Evolutionary conservation across 371 early-diverging fungal genomes (phyloP).

Genomic region (Entomophthora muscae): DNA sequence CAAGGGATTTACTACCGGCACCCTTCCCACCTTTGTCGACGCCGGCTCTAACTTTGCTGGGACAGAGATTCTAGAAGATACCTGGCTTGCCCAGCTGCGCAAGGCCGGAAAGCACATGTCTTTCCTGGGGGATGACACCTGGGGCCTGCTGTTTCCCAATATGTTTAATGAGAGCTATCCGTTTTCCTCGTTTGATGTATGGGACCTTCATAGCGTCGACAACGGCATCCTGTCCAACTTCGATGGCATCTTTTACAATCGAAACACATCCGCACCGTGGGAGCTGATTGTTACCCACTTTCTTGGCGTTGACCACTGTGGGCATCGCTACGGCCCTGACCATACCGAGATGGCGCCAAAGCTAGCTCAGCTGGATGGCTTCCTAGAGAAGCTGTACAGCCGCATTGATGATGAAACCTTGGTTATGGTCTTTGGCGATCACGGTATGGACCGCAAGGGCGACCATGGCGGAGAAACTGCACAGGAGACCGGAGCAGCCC

Average conservation of each 20-base stretch:
- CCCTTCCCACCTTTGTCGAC: slow-evolving; percentile 85
- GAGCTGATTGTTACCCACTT: slow-evolving; percentile 76
- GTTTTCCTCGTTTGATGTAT: slow-evolving; percentile 77
- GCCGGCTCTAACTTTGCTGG: slow-evolving; percentile 86
- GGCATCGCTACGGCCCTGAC: slow-evolving; percentile 80
- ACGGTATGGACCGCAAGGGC: slow-evolving; percentile 96
- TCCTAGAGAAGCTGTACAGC: slow-evolving; percentile 43
- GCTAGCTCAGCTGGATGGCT: slow-evolving; percentile 61
- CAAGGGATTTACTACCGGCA: slow-evolving; percentile 79
- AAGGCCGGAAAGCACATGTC: slow-evolving; percentile 19
- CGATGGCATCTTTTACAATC: not conserved
- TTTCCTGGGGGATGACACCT: slow-evolving; percentile 87
- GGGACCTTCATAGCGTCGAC: slow-evolving; percentile 89
- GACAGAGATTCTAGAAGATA: slow-evolving; percentile 67
- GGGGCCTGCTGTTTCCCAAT: slow-evolving; percentile 63
- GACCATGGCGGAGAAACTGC: slow-evolving; percentile 95
- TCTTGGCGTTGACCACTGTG: slow-evolving; percentile 93
- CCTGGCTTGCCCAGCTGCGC: slow-evolving; percentile 40
- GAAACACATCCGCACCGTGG: slow-evolving; percentile 23
- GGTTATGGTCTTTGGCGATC: slow-evolving; percentile 93
- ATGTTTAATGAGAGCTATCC: slow-evolving; percentile 36
- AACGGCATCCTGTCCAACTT: slow-evolving; percentile 36
- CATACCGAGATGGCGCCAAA: slow-evolving; percentile 73
- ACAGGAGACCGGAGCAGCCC: slow-evolving; percentile 67
- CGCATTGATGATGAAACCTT: slow-evolving; percentile 71